Evolutionary conservation across 2,329 filamentous ascomycete species (phyloP).

Genomic region (Colletotrichum navitas): DNA sequence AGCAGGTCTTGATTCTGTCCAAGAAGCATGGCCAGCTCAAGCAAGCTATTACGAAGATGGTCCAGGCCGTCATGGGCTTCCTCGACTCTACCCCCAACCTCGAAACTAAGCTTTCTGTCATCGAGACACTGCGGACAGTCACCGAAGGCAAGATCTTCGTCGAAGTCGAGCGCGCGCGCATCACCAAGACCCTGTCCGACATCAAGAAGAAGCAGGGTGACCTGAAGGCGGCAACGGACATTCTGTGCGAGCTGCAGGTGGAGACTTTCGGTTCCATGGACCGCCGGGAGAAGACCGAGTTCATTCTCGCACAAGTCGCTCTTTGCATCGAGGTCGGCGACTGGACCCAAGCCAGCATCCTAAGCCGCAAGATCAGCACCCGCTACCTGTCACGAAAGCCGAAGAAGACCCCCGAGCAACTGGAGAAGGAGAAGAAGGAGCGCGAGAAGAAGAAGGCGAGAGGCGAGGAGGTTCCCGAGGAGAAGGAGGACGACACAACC

Average conservation of each 20-base stretch:
- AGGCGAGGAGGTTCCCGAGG: slow-evolving; percentile 82
- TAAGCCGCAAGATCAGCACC: slow-evolving; percentile 97
- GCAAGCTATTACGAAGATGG: slow-evolving; percentile 98
- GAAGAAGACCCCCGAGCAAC: slow-evolving; percentile 89
- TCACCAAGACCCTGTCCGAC: slow-evolving; percentile 94
- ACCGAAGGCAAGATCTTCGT: slow-evolving; percentile 99
- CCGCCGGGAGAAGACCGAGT: slow-evolving; percentile 96
- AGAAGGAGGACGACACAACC: slow-evolving; percentile 89
- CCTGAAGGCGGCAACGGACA: slow-evolving; percentile 88
- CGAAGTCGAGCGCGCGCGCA: slow-evolving; percentile 95
- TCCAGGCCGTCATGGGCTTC: slow-evolving; percentile 94
- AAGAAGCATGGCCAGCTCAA: slow-evolving; percentile 99
- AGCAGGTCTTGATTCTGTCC: slow-evolving; percentile 93
- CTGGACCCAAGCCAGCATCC: slow-evolving; percentile 94
- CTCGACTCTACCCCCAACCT: slow-evolving; percentile 86
- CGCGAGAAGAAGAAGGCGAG: slow-evolving; percentile 86
- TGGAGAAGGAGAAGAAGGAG: slow-evolving; percentile 92
- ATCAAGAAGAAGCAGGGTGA: slow-evolving; percentile 98
- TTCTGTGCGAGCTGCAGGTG: slow-evolving; percentile 96
- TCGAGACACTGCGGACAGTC: slow-evolving; percentile 94
- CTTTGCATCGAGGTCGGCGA: slow-evolving; percentile 96
- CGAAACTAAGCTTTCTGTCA: slow-evolving; percentile 91
- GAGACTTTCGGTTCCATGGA: slow-evolving; percentile 99
- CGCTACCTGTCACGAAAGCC: slow-evolving; percentile 90
- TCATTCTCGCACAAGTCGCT: slow-evolving; percentile 94